phyloP scores from a whole-genome alignment of 768 basidiomycete genomes.

The Tulasnella sp. region DNA sequence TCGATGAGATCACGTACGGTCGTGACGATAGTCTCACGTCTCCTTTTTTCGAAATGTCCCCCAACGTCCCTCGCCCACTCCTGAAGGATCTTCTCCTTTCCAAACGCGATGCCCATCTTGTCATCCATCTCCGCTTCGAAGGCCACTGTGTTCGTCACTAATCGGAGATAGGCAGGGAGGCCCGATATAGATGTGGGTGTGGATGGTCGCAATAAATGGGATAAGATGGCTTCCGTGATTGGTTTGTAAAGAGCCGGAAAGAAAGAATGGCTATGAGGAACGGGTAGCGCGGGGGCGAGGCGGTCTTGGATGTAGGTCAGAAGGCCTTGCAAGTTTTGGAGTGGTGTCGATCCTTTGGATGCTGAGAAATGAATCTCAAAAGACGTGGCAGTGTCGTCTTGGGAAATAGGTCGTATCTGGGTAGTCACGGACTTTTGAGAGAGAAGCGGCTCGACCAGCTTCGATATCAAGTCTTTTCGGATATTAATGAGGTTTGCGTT shows the following conservation, averaged over 20 bases:
- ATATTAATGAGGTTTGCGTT: constrained; percentile 17
- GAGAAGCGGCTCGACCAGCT: constrained; percentile 22
- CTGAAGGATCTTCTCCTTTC: constrained; percentile 43
- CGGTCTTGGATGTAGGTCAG: constrained; percentile 52
- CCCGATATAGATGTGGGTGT: constrained; percentile 52
- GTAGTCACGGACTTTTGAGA: neutral
- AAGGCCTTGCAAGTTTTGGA: constrained; percentile 40
- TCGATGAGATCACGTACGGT: constrained; percentile 42
- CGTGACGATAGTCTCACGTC: constrained; percentile 56
- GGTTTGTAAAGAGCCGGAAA: constrained; percentile 54
- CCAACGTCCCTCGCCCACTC: constrained; percentile 58
- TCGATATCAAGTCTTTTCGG: constrained; percentile 19
- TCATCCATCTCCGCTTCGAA: constrained; percentile 46
- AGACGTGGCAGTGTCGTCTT: neutral
- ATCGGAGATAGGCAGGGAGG: constrained; percentile 50
- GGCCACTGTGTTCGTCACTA: constrained; percentile 44
- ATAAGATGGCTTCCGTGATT: constrained; percentile 47
- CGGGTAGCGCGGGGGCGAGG: constrained; percentile 47
- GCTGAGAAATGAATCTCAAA: constrained; percentile 23
- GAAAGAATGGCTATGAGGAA: constrained; percentile 28
- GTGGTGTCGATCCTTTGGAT: constrained; percentile 25
- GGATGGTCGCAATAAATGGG: constrained; percentile 53
- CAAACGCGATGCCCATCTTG: constrained; percentile 38
- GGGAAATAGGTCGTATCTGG: neutral
- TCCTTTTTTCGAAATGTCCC: constrained; percentile 66